Percentiles rank a stretch among this genome's conserved stretches.
phyloP scores from a whole-genome alignment of 2,329 filamentous ascomycete species.

The Coccinonectria pachysandricola region DNA sequence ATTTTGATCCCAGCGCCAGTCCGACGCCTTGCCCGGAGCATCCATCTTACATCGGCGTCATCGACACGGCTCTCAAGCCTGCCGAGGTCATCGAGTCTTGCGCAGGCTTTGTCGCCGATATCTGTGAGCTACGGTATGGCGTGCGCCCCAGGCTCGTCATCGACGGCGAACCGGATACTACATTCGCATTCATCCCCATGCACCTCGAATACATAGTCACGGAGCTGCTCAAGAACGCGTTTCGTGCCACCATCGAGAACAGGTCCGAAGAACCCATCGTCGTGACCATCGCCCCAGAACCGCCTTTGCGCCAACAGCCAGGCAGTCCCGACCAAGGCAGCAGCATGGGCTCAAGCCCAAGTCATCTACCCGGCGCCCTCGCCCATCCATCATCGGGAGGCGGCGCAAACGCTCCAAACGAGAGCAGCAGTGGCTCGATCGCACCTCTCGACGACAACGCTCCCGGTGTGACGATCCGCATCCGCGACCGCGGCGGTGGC shows the following conservation, averaged over 20 bases:
- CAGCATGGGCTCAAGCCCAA: too few species aligned
- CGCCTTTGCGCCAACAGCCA: conserved; percentile 25
- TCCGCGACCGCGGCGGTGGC: conserved; percentile 89
- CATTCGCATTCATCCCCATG: conserved; percentile 87
- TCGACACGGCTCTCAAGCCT: conserved; percentile 80
- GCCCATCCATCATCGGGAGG: conserved; percentile 4
- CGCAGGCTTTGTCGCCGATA: conserved; percentile 85
- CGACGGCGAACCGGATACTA: conserved; percentile 76
- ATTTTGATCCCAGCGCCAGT: conserved; percentile 46
- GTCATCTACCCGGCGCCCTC: conserved; percentile 3
- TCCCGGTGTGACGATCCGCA: conserved; percentile 87
- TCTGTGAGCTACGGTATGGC: conserved; percentile 93
- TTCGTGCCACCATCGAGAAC: conserved; percentile 82
- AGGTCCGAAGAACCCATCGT: conserved; percentile 76
- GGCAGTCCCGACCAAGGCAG: too few species aligned
- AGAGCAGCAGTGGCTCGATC: conserved; percentile 34
- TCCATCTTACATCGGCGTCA: conserved; percentile 79
- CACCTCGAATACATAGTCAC: conserved; percentile 97
- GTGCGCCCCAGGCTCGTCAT: conserved; percentile 71
- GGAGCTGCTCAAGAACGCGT: conserved; percentile 92
- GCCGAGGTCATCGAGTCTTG: conserved; percentile 74
- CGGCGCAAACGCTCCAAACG: too few species aligned
- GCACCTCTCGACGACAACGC: conserved; percentile 52
- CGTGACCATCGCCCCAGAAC: conserved; percentile 76
- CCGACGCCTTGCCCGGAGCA: conserved; percentile 41